Percentiles rank a stretch among this genome's conserved stretches.
Evolutionary conservation across 2,329 filamentous ascomycete genomes (phyloP).

Genomic region (Calonectria honghensis): DNA sequence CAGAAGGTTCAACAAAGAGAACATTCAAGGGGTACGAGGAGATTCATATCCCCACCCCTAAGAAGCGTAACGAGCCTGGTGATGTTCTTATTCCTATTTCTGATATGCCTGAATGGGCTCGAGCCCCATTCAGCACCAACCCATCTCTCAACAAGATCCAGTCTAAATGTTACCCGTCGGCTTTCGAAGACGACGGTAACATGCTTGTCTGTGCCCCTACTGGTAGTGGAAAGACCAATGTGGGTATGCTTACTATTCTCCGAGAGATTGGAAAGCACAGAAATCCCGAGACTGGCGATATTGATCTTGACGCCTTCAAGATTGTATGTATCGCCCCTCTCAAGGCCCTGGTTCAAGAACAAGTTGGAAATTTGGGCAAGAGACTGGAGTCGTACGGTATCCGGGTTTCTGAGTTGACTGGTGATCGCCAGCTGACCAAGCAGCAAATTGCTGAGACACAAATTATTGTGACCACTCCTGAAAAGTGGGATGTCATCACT

Average conservation of each 20-base stretch:
- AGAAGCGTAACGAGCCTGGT: slow-evolving; percentile 86
- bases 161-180: slow-evolving; percentile 92
- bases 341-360: slow-evolving; percentile 97
- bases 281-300: slow-evolving; percentile 91
- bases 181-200: slow-evolving; percentile 95
- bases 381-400: slow-evolving; percentile 93
- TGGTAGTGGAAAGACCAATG: slow-evolving; percentile 98
- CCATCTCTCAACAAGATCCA: slow-evolving; percentile 96
- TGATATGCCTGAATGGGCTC: slow-evolving; percentile 95
- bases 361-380: slow-evolving; percentile 97
- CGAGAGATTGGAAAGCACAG: slow-evolving; percentile 97
- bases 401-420: slow-evolving; percentile 94
- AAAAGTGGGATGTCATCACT: slow-evolving; percentile 99
- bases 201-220: slow-evolving; percentile 98
- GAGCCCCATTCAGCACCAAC: slow-evolving; percentile 87
- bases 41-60: slow-evolving; percentile 96
- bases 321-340: slow-evolving; percentile 98
- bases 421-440: slow-evolving; percentile 98
- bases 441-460: slow-evolving; percentile 99
- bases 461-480: slow-evolving; percentile 97
- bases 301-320: slow-evolving; percentile 97
- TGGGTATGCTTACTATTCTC: slow-evolving; percentile 97
- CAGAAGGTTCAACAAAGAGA: slow-evolving; percentile 94
- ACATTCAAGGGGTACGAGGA: slow-evolving; percentile 99
- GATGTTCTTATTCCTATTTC: slow-evolving; percentile 89